Percentiles rank a stretch among this genome's conserved stretches.
phyloP scores from a whole-genome alignment of 2,329 filamentous ascomycete genomes.

The Ophiostoma novo-ulmi region DNA sequence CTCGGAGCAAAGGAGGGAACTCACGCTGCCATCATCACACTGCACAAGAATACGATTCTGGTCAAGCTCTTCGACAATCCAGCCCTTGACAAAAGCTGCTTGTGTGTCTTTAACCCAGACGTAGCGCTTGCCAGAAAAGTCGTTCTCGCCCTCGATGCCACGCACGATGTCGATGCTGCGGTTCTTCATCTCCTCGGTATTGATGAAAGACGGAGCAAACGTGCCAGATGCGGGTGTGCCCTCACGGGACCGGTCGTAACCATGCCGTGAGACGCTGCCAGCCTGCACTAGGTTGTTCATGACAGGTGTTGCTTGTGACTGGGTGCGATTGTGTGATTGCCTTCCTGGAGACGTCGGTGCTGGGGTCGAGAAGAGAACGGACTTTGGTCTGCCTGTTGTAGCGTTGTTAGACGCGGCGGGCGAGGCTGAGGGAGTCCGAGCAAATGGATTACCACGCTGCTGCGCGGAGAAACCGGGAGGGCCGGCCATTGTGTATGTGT shows the following conservation, averaged over 20 bases:
- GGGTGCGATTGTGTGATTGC: conserved; percentile 50
- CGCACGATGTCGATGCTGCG: conserved; percentile 49
- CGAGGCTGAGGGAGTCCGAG: conserved; percentile 63
- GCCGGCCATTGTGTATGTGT: conserved; percentile 20
- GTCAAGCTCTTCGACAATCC: conserved; percentile 76
- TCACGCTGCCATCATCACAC: conserved; percentile 84
- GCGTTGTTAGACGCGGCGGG: conserved; percentile 44
- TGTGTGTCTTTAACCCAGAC: conserved; percentile 91
- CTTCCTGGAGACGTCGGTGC: conserved; percentile 46
- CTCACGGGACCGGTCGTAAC: conserved; percentile 58
- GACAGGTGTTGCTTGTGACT: conserved; percentile 26
- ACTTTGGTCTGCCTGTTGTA: conserved; percentile 60
- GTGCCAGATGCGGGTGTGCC: conserved; percentile 65
- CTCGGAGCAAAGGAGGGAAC: conserved; percentile 31
- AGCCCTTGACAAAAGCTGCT: conserved; percentile 84
- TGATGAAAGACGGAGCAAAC: conserved; percentile 95
- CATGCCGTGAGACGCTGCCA: conserved; percentile 36
- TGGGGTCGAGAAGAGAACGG: conserved; percentile 56
- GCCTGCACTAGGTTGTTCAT: conserved; percentile 24
- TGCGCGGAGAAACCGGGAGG: conserved; percentile 20
- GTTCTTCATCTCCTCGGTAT: conserved; percentile 67
- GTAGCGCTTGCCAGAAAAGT: conserved; percentile 97
- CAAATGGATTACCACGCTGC: conserved; percentile 71
- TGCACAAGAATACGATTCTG: conserved; percentile 72
- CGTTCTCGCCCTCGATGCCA: conserved; percentile 92